Evolutionary conservation across 495 filamentous ascomycete genomes (phyloP).

Genomic region (Lophiotrema nucula): DNA sequence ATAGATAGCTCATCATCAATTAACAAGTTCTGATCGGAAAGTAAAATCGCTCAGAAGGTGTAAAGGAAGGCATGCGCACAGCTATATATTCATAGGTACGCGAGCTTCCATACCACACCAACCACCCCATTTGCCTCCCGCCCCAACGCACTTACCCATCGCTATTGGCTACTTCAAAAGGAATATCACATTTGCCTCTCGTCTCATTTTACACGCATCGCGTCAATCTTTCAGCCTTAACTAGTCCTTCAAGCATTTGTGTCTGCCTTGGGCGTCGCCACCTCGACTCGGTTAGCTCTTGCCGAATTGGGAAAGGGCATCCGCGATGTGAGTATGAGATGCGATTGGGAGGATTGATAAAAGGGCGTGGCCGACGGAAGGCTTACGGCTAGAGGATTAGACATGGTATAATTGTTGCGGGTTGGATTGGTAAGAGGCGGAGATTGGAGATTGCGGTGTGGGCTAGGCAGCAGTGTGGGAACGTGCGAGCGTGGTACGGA

Average conservation of each 20-base stretch:
- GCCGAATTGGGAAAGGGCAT: not conserved
- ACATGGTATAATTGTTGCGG: too few species aligned
- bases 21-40: not conserved
- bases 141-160: not conserved
- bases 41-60: not conserved
- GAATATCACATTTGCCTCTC: not conserved
- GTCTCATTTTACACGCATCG: not conserved
- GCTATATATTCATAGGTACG: not conserved
- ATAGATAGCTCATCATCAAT: not conserved
- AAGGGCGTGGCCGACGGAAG: too few species aligned
- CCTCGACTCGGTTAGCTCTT: not conserved
- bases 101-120: not conserved
- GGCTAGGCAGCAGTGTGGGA: not conserved
- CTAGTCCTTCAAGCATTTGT: not conserved
- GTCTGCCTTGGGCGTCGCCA: not conserved
- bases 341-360: too few species aligned
- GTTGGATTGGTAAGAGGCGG: too few species aligned
- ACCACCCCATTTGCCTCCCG: not conserved
- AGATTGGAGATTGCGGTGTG: not conserved
- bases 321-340: not conserved
- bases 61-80: not conserved
- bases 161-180: not conserved
- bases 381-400: too few species aligned
- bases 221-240: constrained; percentile 3
- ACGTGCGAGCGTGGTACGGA: not conserved